Evolutionary conservation across 2,329 filamentous ascomycete genomes (phyloP).

Genomic region (Leptographium procerum): DNA sequence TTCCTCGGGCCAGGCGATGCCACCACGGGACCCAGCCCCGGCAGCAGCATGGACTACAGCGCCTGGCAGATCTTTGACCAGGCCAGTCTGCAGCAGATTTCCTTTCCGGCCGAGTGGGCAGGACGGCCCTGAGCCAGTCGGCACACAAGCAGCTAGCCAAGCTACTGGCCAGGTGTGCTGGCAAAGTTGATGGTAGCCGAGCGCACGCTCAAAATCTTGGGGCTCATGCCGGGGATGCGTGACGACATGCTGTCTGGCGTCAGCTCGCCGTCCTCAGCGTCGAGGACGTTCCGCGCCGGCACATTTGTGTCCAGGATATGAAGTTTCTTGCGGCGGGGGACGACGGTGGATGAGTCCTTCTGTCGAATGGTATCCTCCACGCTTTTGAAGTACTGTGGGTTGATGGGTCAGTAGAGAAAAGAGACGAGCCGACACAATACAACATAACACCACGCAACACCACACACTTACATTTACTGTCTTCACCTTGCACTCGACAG

Average conservation of each 20-base stretch:
- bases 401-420: neutral
- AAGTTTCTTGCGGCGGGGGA: neutral
- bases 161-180: neutral
- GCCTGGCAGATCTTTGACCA: constrained; percentile 11
- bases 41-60: constrained; percentile 3
- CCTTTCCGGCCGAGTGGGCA: neutral
- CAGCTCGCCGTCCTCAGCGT: constrained; percentile 1
- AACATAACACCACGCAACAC: neutral
- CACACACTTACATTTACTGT: constrained; percentile 36
- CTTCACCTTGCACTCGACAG: constrained; percentile 51
- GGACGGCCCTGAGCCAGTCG: neutral
- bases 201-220: constrained; percentile 3
- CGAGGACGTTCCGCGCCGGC: neutral
- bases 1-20: neutral
- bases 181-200: constrained; percentile 6
- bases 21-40: neutral
- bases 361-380: constrained; percentile 29
- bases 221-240: constrained; percentile 2
- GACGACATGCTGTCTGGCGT: constrained; percentile 9
- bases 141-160: neutral
- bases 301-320: neutral
- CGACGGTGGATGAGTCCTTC: neutral
- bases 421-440: neutral
- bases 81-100: constrained; percentile 10
- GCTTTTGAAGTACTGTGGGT: constrained; percentile 41